Evolutionary conservation across 257 asterid species (phyloP).

Genomic region (Solanum chmielewskii): DNA sequence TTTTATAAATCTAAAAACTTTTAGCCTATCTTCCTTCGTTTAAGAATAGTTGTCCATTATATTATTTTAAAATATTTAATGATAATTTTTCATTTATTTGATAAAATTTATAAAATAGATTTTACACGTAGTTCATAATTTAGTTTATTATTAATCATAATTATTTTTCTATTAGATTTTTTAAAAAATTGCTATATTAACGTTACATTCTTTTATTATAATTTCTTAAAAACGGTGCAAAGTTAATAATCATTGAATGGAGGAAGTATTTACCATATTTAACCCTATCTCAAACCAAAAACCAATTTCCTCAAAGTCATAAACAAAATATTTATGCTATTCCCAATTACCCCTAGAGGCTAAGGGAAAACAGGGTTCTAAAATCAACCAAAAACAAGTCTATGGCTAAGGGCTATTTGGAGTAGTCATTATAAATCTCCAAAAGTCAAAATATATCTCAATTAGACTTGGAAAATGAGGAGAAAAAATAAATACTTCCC

Average conservation of each 20-base stretch:
- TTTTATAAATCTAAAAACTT: neutral
- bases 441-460: neutral
- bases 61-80: accelerated
- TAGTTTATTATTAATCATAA: too few relatives aligned
- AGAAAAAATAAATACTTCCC: neutral
- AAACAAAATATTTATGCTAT: neutral
- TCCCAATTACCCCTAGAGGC: neutral
- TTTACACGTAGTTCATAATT: too few relatives aligned
- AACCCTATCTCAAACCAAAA: neutral
- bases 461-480: neutral
- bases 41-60: accelerated
- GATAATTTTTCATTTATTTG: accelerated
- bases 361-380: neutral
- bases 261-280: neutral
- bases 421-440: neutral
- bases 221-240: too few relatives aligned
- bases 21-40: neutral
- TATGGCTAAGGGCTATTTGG: neutral
- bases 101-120: too few relatives aligned
- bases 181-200: accelerated
- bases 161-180: too few relatives aligned
- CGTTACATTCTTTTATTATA: accelerated
- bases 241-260: too few relatives aligned
- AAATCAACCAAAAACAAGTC: neutral
- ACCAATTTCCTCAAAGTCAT: neutral